Percentiles rank a stretch among this genome's conserved stretches.
phyloP scores from a whole-genome alignment of 2,329 filamentous ascomycete genomes.

The Aureobasidium sp. region DNA sequence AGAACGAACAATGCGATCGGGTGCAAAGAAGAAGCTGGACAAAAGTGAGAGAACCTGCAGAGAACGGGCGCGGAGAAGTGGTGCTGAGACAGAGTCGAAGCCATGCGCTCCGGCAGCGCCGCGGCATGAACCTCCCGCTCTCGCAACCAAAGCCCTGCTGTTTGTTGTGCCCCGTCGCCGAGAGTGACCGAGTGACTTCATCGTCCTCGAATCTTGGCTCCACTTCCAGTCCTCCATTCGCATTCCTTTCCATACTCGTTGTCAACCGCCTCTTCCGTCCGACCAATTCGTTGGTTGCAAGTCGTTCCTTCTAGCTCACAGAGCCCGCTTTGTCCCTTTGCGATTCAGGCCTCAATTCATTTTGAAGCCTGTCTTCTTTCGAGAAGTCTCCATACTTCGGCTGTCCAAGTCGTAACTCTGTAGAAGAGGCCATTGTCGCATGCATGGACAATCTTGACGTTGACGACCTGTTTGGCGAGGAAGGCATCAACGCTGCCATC shows the following conservation, averaged over 20 bases:
- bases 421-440: background rate
- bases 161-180: constrained; percentile 8
- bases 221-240: background rate
- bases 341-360: background rate
- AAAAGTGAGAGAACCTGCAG: background rate
- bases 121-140: background rate
- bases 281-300: background rate
- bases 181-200: constrained; percentile 4
- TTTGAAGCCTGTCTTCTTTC: background rate
- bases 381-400: background rate
- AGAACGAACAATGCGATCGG: background rate
- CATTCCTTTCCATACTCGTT: constrained; percentile 6
- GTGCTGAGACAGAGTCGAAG: constrained; percentile 1
- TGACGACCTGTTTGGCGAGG: constrained; percentile 69
- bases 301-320: background rate
- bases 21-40: background rate
- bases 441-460: constrained; percentile 45
- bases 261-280: background rate
- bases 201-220: background rate
- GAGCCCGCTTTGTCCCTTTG: background rate
- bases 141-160: background rate
- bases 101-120: constrained; percentile 1
- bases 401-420: background rate
- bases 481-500: constrained; percentile 47
- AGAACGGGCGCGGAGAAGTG: background rate